Conservation (phyloP, 192 early-diverging fungal species). For the Martensiomyces pterosporus region DNA sequence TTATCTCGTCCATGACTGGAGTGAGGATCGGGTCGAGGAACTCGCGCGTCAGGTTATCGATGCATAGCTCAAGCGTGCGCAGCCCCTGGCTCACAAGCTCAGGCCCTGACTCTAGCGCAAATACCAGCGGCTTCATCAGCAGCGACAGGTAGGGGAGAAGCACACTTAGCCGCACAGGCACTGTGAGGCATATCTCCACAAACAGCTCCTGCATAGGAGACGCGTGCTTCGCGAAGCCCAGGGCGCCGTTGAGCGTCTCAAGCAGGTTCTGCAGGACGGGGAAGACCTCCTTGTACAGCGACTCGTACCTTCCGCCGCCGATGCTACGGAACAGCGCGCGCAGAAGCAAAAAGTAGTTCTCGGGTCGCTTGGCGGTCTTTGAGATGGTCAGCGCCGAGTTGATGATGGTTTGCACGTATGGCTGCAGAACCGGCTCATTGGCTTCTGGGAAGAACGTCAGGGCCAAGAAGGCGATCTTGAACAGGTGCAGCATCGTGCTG, state of each 20-base stretch:
- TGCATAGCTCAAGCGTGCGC: constrained; percentile 93
- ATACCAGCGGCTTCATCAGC: constrained; percentile 93
- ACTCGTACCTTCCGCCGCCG: constrained; percentile 93
- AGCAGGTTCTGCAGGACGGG: constrained; percentile 89
- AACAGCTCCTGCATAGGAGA: constrained; percentile 91
- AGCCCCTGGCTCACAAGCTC: constrained; percentile 96
- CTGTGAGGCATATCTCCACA: constrained; percentile 94
- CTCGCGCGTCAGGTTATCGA: constrained; percentile 96
- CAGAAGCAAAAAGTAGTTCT: constrained; percentile 90
- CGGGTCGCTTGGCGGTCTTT: constrained; percentile 75
- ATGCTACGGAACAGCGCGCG: constrained; percentile 92
- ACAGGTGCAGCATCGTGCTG: constrained; percentile 76
- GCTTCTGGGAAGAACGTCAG: constrained; percentile 85
- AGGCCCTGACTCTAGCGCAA: constrained; percentile 85
- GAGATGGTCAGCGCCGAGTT: constrained; percentile 81
- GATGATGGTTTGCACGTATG: constrained; percentile 89
- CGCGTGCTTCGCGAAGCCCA: constrained; percentile 73
- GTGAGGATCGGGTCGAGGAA: constrained; percentile 95
- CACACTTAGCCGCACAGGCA: constrained; percentile 92
- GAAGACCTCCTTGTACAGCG: constrained; percentile 92
- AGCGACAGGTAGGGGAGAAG: constrained; percentile 88
- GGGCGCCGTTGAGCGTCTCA: constrained; percentile 80
- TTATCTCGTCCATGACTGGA: constrained; percentile 90
- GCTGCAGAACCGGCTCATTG: constrained; percentile 88
- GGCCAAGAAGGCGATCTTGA: constrained; percentile 93